Evolutionary conservation across 2,329 filamentous ascomycete genomes (phyloP).

Genomic region (Neonectria coccinea): DNA sequence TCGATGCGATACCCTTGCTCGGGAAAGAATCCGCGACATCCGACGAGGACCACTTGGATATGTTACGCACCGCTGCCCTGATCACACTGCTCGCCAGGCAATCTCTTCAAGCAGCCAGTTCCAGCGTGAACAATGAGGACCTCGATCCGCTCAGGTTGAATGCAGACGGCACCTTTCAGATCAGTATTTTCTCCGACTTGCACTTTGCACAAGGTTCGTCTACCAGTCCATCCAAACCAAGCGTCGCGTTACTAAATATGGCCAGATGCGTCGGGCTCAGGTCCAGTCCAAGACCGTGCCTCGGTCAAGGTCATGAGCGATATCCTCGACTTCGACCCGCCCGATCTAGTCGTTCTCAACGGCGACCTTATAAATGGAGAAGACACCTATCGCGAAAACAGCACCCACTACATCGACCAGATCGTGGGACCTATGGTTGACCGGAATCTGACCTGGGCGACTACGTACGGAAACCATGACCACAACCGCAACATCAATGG

Average conservation of each 20-base stretch:
- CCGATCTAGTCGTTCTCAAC: conserved; percentile 73
- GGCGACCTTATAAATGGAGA: conserved; percentile 78
- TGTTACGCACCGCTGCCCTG: neutral
- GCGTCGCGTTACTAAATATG: conserved; percentile 4
- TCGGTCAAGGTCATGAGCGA: conserved; percentile 51
- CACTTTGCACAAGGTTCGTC: conserved; percentile 40
- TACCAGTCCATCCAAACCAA: neutral
- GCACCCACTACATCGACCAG: conserved; percentile 65
- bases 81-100: neutral
- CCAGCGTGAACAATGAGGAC: neutral
- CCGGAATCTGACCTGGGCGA: conserved; percentile 69
- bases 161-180: conserved; percentile 31
- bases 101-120: neutral
- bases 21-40: neutral
- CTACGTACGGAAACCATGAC: conserved; percentile 78
- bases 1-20: neutral
- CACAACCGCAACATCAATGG: conserved; percentile 60
- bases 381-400: conserved; percentile 64
- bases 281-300: conserved; percentile 52
- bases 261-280: conserved; percentile 36
- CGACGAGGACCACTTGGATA: neutral
- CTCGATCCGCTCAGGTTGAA: neutral
- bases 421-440: conserved; percentile 68
- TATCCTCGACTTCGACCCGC: conserved; percentile 50
- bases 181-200: conserved; percentile 34